Conservation (phyloP, 1,284 basidiomycete species). For the Heliocybe sulcata region DNA sequence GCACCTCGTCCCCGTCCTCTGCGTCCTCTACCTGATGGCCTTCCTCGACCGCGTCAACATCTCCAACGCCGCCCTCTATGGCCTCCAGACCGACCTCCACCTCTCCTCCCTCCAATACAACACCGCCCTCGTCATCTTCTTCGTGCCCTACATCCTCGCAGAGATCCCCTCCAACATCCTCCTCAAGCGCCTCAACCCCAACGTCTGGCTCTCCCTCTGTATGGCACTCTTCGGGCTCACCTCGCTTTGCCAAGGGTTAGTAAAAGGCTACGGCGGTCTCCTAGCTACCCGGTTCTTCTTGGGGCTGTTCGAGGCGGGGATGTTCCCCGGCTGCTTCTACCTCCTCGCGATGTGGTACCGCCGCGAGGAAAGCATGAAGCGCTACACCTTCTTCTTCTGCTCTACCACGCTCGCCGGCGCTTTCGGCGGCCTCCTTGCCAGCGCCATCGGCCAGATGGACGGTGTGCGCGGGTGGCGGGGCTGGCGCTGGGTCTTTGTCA, state of each 20-base stretch:
- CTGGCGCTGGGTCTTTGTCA: slow-evolving; percentile 33
- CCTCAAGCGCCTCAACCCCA: slow-evolving; percentile 23
- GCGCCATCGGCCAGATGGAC: slow-evolving; percentile 28
- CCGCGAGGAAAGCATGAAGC: slow-evolving; percentile 28
- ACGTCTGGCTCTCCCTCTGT: slow-evolving; percentile 21
- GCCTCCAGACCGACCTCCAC: slow-evolving; percentile 20
- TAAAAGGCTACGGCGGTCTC: slow-evolving; percentile 25
- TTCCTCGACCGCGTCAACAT: slow-evolving; percentile 27
- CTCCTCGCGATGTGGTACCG: slow-evolving; percentile 30
- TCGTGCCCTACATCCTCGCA: slow-evolving; percentile 23
- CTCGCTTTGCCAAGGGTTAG: slow-evolving; percentile 25
- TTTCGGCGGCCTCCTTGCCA: slow-evolving; percentile 26
- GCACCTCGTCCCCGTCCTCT: slow-evolving; percentile 20
- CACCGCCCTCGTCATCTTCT: slow-evolving; percentile 24
- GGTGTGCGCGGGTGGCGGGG: slow-evolving; percentile 21
- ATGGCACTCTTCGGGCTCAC: slow-evolving; percentile 28
- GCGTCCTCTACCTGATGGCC: slow-evolving; percentile 21
- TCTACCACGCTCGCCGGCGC: slow-evolving; percentile 25
- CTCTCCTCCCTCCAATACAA: slow-evolving; percentile 21
- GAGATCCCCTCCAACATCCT: slow-evolving; percentile 25
- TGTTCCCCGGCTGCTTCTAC: slow-evolving; percentile 20
- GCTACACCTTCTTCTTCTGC: slow-evolving; percentile 29
- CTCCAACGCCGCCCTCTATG: slow-evolving; percentile 22
- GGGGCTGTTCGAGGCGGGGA: slow-evolving; percentile 15
- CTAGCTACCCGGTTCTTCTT: slow-evolving; percentile 31